A percentile compares a stretch with the other conserved stretches of the same genome.
These are phyloP conservation scores for Kurtzmaniella quercitrusa DNA, from an alignment of 1,139 yeast genomes.

Conservation along the genomic window DNA sequence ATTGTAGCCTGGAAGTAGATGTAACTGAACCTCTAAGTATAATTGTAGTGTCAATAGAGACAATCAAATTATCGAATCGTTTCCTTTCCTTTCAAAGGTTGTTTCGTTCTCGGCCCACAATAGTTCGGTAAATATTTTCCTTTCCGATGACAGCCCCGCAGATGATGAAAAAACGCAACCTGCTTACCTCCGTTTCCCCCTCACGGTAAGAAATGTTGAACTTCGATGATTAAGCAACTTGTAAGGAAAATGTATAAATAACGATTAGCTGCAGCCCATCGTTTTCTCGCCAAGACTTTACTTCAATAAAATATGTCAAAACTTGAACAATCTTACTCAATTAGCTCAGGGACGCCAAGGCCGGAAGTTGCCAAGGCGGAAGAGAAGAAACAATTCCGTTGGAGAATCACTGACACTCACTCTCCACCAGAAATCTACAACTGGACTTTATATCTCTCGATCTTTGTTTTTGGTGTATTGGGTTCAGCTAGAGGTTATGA, in stretches of 20 bases:
- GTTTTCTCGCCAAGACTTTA: neutral
- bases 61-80: too few species aligned
- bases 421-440: slow-evolving; percentile 51
- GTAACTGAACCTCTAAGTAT: too few species aligned
- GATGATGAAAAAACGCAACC: neutral
- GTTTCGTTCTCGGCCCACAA: too few species aligned
- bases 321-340: neutral
- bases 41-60: too few species aligned
- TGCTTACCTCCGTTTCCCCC: neutral
- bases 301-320: neutral
- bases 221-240: neutral
- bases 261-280: neutral
- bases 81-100: too few species aligned
- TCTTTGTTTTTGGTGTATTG: slow-evolving; percentile 51
- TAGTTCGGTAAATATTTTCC: too few species aligned
- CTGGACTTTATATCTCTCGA: slow-evolving; percentile 40
- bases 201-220: neutral
- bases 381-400: slow-evolving; percentile 14
- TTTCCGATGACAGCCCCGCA: neutral
- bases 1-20: too few species aligned
- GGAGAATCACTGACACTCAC: slow-evolving; percentile 29
- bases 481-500: slow-evolving; percentile 63
- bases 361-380: slow-evolving; percentile 1
- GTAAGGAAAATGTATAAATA: neutral
- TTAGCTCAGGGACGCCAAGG: neutral